Conservation (phyloP, 176 grass and related monocot genomes). For the Triticum dicoccoides region DNA sequence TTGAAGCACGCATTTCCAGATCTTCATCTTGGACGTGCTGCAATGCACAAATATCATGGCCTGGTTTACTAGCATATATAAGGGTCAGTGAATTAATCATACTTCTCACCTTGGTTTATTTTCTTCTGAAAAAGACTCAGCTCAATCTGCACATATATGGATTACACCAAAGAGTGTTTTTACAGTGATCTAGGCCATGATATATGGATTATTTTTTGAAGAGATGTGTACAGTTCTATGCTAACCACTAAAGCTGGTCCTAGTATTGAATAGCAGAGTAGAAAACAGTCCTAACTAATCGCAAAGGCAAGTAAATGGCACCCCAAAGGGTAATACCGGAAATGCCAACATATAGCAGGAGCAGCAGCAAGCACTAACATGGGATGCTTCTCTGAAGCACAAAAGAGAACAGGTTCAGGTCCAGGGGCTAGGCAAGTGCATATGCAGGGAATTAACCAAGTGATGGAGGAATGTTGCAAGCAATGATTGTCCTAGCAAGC, state of each 20-base stretch:
- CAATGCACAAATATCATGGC: background rate
- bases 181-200: background rate
- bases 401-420: conserved; percentile 20
- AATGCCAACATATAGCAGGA: conserved; percentile 24
- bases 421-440: conserved; percentile 24
- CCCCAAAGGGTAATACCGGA: conserved; percentile 12
- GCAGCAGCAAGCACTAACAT: conserved; percentile 24
- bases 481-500: conserved; percentile 58
- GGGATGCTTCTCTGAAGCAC: conserved; percentile 32
- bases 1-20: conserved; percentile 19
- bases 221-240: background rate
- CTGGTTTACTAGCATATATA: background rate
- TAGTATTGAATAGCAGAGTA: background rate
- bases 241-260: background rate
- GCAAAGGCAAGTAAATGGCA: background rate
- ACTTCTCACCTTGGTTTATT: background rate
- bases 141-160: background rate
- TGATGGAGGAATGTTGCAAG: conserved; percentile 62
- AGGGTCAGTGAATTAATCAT: background rate
- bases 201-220: background rate
- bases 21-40: background rate
- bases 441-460: conserved; percentile 54
- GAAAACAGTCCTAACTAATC: background rate
- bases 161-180: background rate
- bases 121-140: background rate